Conservation (phyloP, 164 flowering plant genomes). For the Aristolochia fimbriata region DNA sequence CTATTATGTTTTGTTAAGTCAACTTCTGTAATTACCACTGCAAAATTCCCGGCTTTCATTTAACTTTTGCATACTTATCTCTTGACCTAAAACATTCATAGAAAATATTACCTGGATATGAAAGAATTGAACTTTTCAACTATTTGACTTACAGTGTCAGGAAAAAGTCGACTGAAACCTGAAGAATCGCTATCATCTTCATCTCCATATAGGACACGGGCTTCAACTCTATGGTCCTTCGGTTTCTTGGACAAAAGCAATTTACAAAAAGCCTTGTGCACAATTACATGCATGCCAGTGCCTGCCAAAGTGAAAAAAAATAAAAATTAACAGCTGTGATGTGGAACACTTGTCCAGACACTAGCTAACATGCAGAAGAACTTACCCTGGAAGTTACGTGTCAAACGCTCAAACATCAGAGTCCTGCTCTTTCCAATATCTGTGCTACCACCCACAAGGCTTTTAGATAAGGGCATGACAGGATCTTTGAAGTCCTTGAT, state of each 20-base stretch:
- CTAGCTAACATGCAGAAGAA: not conserved
- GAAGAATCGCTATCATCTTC: conserved; percentile 30
- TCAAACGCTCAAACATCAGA: conserved; percentile 37
- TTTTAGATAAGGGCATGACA: conserved; percentile 46
- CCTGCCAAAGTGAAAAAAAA: conserved; percentile 22
- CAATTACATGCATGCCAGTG: conserved; percentile 24
- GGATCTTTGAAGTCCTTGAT: conserved; percentile 58
- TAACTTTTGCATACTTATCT: not conserved
- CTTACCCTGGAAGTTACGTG: conserved; percentile 60
- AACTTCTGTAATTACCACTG: not conserved
- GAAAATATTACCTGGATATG: not conserved
- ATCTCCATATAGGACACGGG: conserved; percentile 45
- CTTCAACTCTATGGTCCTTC: conserved; percentile 67
- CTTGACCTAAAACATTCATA: not conserved
- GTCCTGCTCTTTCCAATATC: conserved; percentile 58
- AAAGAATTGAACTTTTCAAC: not conserved
- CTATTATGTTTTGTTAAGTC: not conserved
- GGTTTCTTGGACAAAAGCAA: conserved; percentile 73
- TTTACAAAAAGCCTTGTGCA: conserved; percentile 24
- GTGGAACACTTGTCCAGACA: not conserved
- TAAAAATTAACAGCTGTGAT: not conserved
- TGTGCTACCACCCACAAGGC: conserved; percentile 67
- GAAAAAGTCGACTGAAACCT: conserved; percentile 52
- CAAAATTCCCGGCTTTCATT: not conserved
- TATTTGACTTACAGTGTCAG: conserved; percentile 59